Conservation (phyloP, 1,139 yeast species). For the Protomyces lactucae-debilis region DNA sequence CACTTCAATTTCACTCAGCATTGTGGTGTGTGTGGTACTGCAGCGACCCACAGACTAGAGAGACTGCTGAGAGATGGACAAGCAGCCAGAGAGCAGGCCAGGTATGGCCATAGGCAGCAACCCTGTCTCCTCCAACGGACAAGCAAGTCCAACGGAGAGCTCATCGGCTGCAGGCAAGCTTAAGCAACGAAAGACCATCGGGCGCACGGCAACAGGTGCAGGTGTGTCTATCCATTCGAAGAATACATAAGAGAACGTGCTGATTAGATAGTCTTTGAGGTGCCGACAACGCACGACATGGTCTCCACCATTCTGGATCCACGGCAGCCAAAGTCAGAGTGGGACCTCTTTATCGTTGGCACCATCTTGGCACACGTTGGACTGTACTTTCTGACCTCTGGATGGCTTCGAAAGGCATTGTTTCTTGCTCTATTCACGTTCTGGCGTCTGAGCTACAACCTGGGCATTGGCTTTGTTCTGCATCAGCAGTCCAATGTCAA, state of each 20-base stretch:
- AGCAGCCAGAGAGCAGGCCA: too few relatives aligned
- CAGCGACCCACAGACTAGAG: too few relatives aligned
- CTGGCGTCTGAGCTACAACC: conserved; percentile 75
- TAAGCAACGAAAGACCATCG: conserved; percentile 7
- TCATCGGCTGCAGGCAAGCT: too few relatives aligned
- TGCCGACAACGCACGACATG: conserved; percentile 84
- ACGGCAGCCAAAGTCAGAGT: conserved; percentile 59
- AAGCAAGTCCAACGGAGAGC: too few relatives aligned
- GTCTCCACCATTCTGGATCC: conserved; percentile 67
- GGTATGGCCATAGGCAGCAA: not conserved
- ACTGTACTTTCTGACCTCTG: conserved; percentile 45
- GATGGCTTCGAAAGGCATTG: conserved; percentile 43
- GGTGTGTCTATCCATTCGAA: not conserved
- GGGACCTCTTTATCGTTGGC: conserved; percentile 57
- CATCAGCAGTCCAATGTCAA: conserved; percentile 62
- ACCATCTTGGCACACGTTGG: conserved; percentile 51
- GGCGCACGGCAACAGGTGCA: conserved; percentile 16
- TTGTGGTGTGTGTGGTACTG: too few relatives aligned
- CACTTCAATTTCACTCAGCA: not conserved
- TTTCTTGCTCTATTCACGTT: conserved; percentile 57
- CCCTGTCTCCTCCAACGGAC: not conserved
- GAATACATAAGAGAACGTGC: not conserved
- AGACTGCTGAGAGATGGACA: too few relatives aligned
- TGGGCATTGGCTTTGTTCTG: conserved; percentile 70
- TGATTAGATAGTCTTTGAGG: conserved; percentile 45